These are phyloP conservation scores for Madurella fahalii DNA, from an alignment of 2,329 filamentous ascomycete genomes.

Conservation along the genomic window DNA sequence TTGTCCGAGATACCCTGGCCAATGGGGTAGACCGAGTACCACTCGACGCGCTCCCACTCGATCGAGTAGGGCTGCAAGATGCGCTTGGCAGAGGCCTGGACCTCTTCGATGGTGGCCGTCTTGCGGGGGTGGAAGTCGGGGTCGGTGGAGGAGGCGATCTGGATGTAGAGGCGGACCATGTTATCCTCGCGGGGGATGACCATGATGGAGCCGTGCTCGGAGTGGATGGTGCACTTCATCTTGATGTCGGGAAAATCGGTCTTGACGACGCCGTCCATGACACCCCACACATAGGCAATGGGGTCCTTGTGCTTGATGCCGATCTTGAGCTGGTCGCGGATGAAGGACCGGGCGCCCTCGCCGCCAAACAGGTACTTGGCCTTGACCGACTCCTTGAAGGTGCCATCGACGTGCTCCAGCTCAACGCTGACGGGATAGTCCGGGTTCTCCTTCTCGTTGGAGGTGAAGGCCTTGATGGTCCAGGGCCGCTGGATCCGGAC, in stretches of 20 bases:
- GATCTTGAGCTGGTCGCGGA: slow-evolving; percentile 63
- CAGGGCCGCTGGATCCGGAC: slow-evolving; percentile 60
- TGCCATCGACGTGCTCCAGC: slow-evolving; percentile 72
- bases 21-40: slow-evolving; percentile 75
- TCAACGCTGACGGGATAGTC: slow-evolving; percentile 78
- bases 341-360: slow-evolving; percentile 65
- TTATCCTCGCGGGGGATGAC: slow-evolving; percentile 70
- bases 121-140: slow-evolving; percentile 58
- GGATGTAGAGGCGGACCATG: slow-evolving; percentile 67
- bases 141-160: slow-evolving; percentile 59
- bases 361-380: slow-evolving; percentile 69
- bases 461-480: slow-evolving; percentile 58
- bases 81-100: slow-evolving; percentile 61
- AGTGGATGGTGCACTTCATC: slow-evolving; percentile 75
- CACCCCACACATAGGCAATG: slow-evolving; percentile 69
- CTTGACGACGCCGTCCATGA: slow-evolving; percentile 68
- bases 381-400: slow-evolving; percentile 59
- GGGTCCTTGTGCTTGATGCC: slow-evolving; percentile 68
- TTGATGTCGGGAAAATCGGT: slow-evolving; percentile 77
- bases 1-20: slow-evolving; percentile 68
- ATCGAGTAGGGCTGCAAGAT: slow-evolving; percentile 65
- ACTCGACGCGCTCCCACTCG: slow-evolving; percentile 63
- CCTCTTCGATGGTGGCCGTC: slow-evolving; percentile 59
- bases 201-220: slow-evolving; percentile 70
- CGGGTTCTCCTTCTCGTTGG: slow-evolving; percentile 50